Base-by-base conservation (phyloP, 2,329 filamentous ascomycete genomes). In the Sarocladium kiliense region DNA sequence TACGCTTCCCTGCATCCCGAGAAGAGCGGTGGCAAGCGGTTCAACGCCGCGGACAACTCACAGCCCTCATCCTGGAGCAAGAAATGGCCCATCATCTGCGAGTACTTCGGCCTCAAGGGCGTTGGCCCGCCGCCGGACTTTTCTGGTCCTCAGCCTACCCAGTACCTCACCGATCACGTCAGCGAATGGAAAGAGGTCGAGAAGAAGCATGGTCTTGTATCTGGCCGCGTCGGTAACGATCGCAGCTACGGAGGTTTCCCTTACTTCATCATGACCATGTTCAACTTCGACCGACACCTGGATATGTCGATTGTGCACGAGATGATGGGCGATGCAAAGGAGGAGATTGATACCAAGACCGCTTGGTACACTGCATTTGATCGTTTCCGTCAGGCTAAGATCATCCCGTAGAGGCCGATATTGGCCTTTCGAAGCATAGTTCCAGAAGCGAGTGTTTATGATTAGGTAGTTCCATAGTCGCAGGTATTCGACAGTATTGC, bases 61-160 rank as follows among this genome's bases (percentile, higher is more conserved):
- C 58, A 65, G 30, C 62, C 70, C 1, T 61, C 60, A 4, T 68
- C 66, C 2, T 77, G 74, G 75, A 68, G 66, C 16, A 59, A 63
- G 11, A 75, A 76, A 60, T 77, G 74, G 75, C 72, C 74, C 2
- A 60, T 74, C 5, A 71, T 77, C 44, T 74, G 71, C 60, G 66
- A 71, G 6, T 77, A 75, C 59, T 77, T 77, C 63, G 71, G 72
- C 2, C 62, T 77, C 37, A 71, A 71, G 58, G 74, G 74, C 1
- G 69, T 69, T 7, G 58, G 61, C 2, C 66, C 68, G 6, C 64
- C 65, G 7, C 36, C 56, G 3, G 63, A 62, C 2, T 64, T 64
- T 7, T 61, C 60, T 26, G 67, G 64, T 1, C 68, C 66, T 7
- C 64, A 70, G 49, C 68, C 68, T 3, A 62, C 60, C 2, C 61